Evolutionary conservation across 768 basidiomycete genomes (phyloP).

Genomic region (Termitomyces sp.): DNA sequence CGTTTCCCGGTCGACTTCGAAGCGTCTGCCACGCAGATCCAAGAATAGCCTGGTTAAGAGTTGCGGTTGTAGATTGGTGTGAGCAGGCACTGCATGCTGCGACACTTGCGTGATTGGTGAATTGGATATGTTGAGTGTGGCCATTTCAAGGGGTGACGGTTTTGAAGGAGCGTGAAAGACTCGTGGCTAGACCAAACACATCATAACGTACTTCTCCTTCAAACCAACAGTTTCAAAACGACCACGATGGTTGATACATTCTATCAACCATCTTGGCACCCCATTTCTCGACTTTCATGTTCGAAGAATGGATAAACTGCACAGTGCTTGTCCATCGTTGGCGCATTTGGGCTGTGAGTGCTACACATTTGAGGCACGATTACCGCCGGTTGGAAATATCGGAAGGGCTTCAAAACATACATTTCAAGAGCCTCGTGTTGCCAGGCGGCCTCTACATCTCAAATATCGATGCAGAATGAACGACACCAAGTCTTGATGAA

Average conservation of each 20-base stretch:
- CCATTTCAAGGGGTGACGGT: slow-evolving; percentile 23
- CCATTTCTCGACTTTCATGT: too few relatives aligned
- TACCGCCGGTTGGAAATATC: too few relatives aligned
- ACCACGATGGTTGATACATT: neutral
- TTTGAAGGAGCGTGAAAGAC: slow-evolving; percentile 4
- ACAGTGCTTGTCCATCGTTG: too few relatives aligned
- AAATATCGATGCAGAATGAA: neutral
- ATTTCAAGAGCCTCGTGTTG: neutral
- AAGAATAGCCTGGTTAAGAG: slow-evolving; percentile 84
- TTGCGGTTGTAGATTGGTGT: slow-evolving; percentile 77
- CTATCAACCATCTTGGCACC: neutral
- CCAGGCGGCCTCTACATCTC: neutral
- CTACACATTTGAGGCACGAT: neutral
- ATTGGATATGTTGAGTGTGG: slow-evolving; percentile 36
- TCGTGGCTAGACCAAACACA: slow-evolving; percentile 12
- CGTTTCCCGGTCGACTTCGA: slow-evolving; percentile 94
- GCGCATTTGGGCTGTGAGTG: neutral
- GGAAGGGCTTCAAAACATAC: neutral
- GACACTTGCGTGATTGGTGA: slow-evolving; percentile 58
- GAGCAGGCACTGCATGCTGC: slow-evolving; percentile 57
- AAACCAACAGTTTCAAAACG: neutral
- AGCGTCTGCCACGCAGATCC: slow-evolving; percentile 86
- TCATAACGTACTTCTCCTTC: slow-evolving; percentile 8
- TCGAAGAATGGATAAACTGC: neutral
- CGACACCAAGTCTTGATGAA: neutral